A percentile compares a stretch with the other conserved stretches of the same genome.
Conservation (phyloP, 768 basidiomycete genomes). For the Leccinum barrowsii region DNA sequence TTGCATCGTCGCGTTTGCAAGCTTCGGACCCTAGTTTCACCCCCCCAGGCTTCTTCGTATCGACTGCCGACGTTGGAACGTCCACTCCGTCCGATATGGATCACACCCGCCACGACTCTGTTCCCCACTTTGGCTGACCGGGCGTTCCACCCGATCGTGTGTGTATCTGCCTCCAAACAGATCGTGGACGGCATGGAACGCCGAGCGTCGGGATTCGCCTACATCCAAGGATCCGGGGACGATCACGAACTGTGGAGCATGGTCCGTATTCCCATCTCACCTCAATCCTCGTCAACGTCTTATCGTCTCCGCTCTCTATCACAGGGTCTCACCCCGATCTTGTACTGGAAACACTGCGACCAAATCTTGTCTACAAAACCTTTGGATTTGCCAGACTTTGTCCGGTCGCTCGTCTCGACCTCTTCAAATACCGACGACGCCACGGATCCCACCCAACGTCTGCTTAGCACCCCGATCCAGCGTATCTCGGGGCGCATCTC, state of each 20-base stretch:
- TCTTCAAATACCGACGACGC: neutral
- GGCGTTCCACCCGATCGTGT: constrained; percentile 70
- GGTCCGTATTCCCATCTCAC: constrained; percentile 38
- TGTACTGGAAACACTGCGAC: constrained; percentile 64
- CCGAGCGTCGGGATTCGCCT: constrained; percentile 67
- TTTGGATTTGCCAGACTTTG: constrained; percentile 42
- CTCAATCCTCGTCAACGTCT: neutral
- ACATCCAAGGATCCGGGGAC: constrained; percentile 93
- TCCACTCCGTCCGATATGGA: constrained; percentile 85
- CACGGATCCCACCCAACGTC: neutral
- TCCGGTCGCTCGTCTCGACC: constrained; percentile 14
- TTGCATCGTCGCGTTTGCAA: neutral
- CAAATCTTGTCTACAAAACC: constrained; percentile 47
- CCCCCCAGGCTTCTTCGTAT: constrained; percentile 65
- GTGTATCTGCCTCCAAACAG: constrained; percentile 81
- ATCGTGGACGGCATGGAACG: constrained; percentile 58
- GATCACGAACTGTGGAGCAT: constrained; percentile 90
- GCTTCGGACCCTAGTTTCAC: neutral
- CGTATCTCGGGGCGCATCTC: constrained; percentile 40
- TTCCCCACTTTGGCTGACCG: constrained; percentile 39
- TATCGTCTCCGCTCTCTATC: neutral
- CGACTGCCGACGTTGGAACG: constrained; percentile 50
- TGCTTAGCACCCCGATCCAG: constrained; percentile 14
- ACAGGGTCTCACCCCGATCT: constrained; percentile 69
- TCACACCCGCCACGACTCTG: constrained; percentile 66